Base-by-base conservation (phyloP, 1,284 basidiomycete genomes). In the Apiotrichum mycotoxinovorans region DNA sequence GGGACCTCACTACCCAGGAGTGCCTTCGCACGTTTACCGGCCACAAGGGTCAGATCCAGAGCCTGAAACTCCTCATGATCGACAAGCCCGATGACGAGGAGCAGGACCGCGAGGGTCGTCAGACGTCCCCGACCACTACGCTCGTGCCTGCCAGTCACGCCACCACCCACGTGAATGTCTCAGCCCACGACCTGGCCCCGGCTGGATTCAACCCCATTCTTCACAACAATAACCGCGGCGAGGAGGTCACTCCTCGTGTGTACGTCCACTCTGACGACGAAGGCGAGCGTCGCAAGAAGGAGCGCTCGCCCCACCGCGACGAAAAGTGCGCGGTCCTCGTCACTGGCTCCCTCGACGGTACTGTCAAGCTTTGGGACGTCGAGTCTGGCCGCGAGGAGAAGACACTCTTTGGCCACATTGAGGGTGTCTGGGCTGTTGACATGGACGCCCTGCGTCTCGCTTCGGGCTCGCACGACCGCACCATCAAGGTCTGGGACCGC, bases 341-440 rank as follows among this genome's bases (percentile, higher is more conserved):
- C 57, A 91, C 91, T 0, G 94, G 93, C 8, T 89, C 88, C 66
- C 80, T 98, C 61, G 95, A 98, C 75, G 98, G 98, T 72, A 98
- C 93, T 17, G 87, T 98, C 78, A 93, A 92, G 75, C 71, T 95
- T 18, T 99, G 96, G 96, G 93, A 98, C 70, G 85, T 98, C 42
- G 90, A 95, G 64, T 85, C 85, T 1, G 91, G 88, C 26, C 85
- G 87, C 65, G 84, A 87, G 46, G 80, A 85, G 49, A 82, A 84
- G 66, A 98, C 96, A 34, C 82, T 96, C 57, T 99, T 99, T 73
- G 96, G 95, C 15, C 75, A 76, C 73, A 91, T 93, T 63, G 92
- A 96, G 71, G 96, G 96, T 54, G 92, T 99, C 10, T 99, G 95
- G 95, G 85, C 86, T 15, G 87, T 98, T 33, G 92, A 91, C 49